These are phyloP conservation scores for Coprinellus aureogranulatus DNA, from an alignment of 768 basidiomycete species.

Conservation along the genomic window DNA sequence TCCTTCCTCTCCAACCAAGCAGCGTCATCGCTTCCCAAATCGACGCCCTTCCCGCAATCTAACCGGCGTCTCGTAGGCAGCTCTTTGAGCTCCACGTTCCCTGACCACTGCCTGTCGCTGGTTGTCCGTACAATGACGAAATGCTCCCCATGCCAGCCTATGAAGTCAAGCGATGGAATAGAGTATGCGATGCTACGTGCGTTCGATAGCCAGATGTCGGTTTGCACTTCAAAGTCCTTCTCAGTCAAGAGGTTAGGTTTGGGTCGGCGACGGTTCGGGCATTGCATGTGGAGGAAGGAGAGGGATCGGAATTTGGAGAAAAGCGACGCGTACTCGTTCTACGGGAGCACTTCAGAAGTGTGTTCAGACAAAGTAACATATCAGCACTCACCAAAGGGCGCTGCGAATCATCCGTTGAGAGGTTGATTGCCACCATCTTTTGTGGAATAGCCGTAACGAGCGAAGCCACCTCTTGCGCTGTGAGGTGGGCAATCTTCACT, in stretches of 20 bases:
- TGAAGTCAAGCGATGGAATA: slow-evolving; percentile 56
- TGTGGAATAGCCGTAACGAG: slow-evolving; percentile 43
- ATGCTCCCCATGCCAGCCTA: slow-evolving; percentile 75
- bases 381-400: slow-evolving; percentile 42
- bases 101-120: not conserved
- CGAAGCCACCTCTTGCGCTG: slow-evolving; percentile 30
- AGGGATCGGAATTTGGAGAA: slow-evolving; percentile 51
- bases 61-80: slow-evolving; percentile 53
- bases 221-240: slow-evolving; percentile 57
- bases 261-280: slow-evolving; percentile 44
- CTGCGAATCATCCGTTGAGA: slow-evolving; percentile 51
- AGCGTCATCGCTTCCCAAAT: slow-evolving; percentile 60
- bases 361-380: not conserved
- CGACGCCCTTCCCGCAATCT: slow-evolving; percentile 66
- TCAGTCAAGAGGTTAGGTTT: slow-evolving; percentile 58
- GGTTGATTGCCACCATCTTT: slow-evolving; percentile 52
- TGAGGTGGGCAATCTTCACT: slow-evolving; percentile 53
- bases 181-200: slow-evolving; percentile 49
- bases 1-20: slow-evolving; percentile 71
- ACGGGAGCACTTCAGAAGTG: not conserved
- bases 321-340: slow-evolving; percentile 53
- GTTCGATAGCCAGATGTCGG: slow-evolving; percentile 51
- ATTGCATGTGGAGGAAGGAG: slow-evolving; percentile 60
- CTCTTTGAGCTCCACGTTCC: slow-evolving; percentile 53
- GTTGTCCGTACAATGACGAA: slow-evolving; percentile 54